Percentiles rank a stretch among this genome's conserved stretches.
Conservation (phyloP, 2,329 filamentous ascomycete genomes). For the Clarireedia hainanense region DNA sequence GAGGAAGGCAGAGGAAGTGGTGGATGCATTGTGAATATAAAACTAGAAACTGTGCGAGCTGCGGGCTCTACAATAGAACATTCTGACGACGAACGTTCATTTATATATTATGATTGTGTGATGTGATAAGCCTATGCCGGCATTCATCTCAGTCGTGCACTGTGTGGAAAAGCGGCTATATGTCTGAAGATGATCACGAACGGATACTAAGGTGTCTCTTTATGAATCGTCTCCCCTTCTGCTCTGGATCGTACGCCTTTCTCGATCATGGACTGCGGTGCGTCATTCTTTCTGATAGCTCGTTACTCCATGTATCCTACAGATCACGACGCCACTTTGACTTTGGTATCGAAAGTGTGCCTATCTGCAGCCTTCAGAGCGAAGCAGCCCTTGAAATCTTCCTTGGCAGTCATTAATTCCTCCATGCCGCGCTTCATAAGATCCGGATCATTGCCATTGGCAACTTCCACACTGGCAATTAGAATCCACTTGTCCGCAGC, state of each 20-base stretch:
- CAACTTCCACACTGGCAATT: slow-evolving; percentile 44
- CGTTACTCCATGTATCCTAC: not conserved
- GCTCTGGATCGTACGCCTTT: too few relatives aligned
- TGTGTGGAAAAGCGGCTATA: too few relatives aligned
- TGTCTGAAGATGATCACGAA: too few relatives aligned
- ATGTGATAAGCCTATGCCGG: not conserved
- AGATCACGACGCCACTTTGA: slow-evolving; percentile 19
- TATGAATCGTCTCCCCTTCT: too few relatives aligned
- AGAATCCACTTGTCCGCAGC: slow-evolving; percentile 46
- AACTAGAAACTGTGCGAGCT: slow-evolving; percentile 6
- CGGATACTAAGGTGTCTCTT: too few relatives aligned
- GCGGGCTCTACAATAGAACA: slow-evolving; percentile 10
- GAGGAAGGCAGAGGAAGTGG: not conserved
- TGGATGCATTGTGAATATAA: slow-evolving; percentile 14
- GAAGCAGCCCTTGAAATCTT: slow-evolving; percentile 44
- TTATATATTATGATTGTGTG: not conserved
- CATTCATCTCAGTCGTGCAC: not conserved
- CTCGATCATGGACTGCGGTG: too few relatives aligned
- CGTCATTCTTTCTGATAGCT: not conserved
- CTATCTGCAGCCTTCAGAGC: slow-evolving; percentile 45
- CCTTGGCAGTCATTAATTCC: slow-evolving; percentile 39
- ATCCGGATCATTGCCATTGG: slow-evolving; percentile 46
- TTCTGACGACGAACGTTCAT: slow-evolving; percentile 3
- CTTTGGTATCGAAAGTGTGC: slow-evolving; percentile 44
- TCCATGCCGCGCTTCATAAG: slow-evolving; percentile 48